phyloP scores from a whole-genome alignment of 1,139 yeast genomes.

The Protomyces pachydermus region DNA sequence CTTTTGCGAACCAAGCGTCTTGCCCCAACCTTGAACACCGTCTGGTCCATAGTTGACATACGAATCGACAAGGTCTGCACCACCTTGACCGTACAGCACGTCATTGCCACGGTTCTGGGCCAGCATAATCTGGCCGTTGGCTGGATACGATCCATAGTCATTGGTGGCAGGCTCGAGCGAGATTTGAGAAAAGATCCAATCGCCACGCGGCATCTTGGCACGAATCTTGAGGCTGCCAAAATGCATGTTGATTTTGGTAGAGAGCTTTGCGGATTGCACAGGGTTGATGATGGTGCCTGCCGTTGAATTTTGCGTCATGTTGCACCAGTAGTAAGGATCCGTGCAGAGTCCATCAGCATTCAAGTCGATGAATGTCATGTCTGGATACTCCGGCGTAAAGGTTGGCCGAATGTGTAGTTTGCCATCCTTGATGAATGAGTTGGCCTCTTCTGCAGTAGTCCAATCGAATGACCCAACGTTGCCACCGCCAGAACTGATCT shows the following conservation, averaged over 20 bases:
- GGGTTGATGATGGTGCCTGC: constrained; percentile 30
- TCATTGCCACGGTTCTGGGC: constrained; percentile 32
- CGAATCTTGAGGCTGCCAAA: constrained; percentile 31
- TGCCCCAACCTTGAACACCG: constrained; percentile 10
- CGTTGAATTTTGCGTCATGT: constrained; percentile 28
- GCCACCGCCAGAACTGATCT: constrained; percentile 31
- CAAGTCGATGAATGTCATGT: constrained; percentile 31
- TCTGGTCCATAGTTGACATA: constrained; percentile 31
- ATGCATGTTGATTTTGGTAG: constrained; percentile 28
- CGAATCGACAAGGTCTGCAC: constrained; percentile 29
- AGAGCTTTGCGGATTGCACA: constrained; percentile 31
- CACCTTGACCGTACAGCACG: constrained; percentile 27
- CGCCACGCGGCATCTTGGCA: constrained; percentile 31
- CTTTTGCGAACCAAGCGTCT: constrained; percentile 15
- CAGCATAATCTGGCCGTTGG: constrained; percentile 32
- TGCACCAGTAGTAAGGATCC: constrained; percentile 23
- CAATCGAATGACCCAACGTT: constrained; percentile 31
- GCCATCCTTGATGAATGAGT: constrained; percentile 30
- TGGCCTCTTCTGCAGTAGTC: constrained; percentile 28
- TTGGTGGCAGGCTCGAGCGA: constrained; percentile 31
- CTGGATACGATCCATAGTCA: constrained; percentile 32
- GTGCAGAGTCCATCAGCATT: constrained; percentile 31
- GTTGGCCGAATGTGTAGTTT: constrained; percentile 31
- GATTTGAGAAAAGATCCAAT: constrained; percentile 33
- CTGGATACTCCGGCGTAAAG: constrained; percentile 28